phyloP scores from a whole-genome alignment of 768 basidiomycete genomes.

The Boletellus ananas region DNA sequence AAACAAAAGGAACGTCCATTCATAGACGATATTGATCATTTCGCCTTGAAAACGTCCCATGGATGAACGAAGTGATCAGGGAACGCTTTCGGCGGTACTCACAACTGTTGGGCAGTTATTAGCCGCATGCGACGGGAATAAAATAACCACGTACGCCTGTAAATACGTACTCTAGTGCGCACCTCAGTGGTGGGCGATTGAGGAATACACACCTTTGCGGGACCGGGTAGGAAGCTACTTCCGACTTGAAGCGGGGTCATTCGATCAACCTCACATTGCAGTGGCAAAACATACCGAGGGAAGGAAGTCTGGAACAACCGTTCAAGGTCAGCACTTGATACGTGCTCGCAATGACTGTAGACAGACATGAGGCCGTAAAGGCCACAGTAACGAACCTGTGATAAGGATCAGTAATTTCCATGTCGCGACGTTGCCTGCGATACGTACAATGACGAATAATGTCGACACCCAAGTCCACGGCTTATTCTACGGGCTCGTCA shows the following conservation, averaged over 20 bases:
- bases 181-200: no score
- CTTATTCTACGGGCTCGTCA: not conserved
- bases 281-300: slow-evolving; percentile 1
- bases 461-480: not conserved
- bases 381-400: slow-evolving; percentile 6
- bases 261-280: not conserved
- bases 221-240: slow-evolving; percentile 9
- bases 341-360: no score
- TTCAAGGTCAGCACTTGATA: not conserved
- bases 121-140: not conserved
- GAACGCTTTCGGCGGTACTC: not conserved
- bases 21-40: not conserved
- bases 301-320: not conserved
- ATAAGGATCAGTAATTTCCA: not conserved
- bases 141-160: not conserved
- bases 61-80: not conserved
- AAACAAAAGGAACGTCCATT: not conserved
- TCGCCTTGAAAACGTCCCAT: not conserved
- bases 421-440: not conserved
- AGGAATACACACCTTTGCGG: not conserved
- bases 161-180: not conserved
- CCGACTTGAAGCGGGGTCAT: not conserved
- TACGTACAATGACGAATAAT: not conserved
- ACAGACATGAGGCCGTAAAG: not conserved
- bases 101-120: not conserved